A percentile compares a stretch with the other conserved stretches of the same genome.
Conservation (phyloP, 345 rosid genomes). For the Dipteronia sinensis region DNA sequence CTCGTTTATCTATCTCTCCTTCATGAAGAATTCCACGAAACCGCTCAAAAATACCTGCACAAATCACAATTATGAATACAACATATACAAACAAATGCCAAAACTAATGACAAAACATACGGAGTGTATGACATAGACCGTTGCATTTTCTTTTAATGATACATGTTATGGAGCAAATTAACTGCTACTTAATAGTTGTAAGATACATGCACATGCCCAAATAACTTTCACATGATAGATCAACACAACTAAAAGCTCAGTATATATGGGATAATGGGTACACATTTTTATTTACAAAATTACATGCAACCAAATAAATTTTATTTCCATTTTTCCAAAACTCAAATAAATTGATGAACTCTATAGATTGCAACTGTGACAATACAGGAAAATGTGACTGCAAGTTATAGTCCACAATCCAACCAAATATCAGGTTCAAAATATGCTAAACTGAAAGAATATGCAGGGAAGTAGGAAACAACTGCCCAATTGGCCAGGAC, state of each 20-base stretch:
- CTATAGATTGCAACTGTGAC: not conserved
- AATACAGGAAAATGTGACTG: not conserved
- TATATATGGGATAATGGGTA: not conserved
- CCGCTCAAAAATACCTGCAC: conserved; percentile 86
- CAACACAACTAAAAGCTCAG: not conserved
- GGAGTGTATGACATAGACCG: not conserved
- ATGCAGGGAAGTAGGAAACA: not conserved
- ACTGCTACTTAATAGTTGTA: not conserved
- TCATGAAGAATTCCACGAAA: conserved; percentile 96
- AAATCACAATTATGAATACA: conserved; percentile 14
- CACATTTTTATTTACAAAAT: not conserved
- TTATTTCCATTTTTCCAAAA: not conserved
- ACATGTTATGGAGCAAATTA: not conserved
- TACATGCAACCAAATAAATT: not conserved
- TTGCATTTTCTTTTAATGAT: not conserved
- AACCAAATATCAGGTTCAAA: not conserved
- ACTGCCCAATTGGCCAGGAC: not conserved
- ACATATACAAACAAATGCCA: not conserved
- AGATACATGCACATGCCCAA: not conserved
- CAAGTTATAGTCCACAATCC: not conserved
- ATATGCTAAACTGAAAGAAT: not conserved
- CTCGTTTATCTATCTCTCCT: conserved; percentile 95
- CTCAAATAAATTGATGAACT: not conserved
- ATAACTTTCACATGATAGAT: not conserved
- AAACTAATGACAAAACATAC: not conserved